A percentile compares a stretch with the other conserved stretches of the same genome.
phyloP scores from a whole-genome alignment of 1,284 basidiomycete genomes.

The Athelia sp. region DNA sequence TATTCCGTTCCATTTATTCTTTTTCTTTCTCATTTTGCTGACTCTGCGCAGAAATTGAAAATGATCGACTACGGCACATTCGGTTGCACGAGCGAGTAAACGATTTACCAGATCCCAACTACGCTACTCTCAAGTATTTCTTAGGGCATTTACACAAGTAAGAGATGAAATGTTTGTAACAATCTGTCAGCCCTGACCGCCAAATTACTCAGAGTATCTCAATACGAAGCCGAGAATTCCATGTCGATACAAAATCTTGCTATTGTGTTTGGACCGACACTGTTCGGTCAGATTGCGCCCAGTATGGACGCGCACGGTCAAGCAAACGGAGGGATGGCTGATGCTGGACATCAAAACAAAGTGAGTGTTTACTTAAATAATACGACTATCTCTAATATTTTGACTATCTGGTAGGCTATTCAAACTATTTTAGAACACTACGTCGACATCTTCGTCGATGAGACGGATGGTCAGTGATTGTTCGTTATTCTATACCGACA shows the following conservation, averaged over 20 bases:
- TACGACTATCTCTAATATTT: constrained; percentile 3
- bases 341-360: constrained; percentile 65
- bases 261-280: constrained; percentile 96
- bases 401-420: constrained; percentile 51
- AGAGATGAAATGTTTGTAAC: constrained; percentile 15
- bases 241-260: constrained; percentile 95
- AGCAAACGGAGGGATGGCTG: constrained; percentile 40
- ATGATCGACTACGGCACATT: constrained; percentile 90
- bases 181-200: constrained; percentile 2
- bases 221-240: constrained; percentile 76
- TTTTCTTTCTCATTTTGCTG: not conserved
- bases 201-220: constrained; percentile 57
- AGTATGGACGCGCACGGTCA: constrained; percentile 18
- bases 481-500: not conserved
- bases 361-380: constrained; percentile 25
- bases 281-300: constrained; percentile 60
- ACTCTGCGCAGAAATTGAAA: constrained; percentile 72
- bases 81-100: constrained; percentile 96
- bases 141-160: constrained; percentile 91
- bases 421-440: constrained; percentile 87
- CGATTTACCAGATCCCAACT: constrained; percentile 96
- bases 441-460: constrained; percentile 76
- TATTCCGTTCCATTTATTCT: constrained; percentile 4
- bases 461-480: constrained; percentile 24
- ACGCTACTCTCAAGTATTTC: constrained; percentile 94